Evolutionary conservation across 805 yeast species (phyloP), one percentile per base, ranked within the genome.

Genomic region (Debaryomyces castellii): DNA sequence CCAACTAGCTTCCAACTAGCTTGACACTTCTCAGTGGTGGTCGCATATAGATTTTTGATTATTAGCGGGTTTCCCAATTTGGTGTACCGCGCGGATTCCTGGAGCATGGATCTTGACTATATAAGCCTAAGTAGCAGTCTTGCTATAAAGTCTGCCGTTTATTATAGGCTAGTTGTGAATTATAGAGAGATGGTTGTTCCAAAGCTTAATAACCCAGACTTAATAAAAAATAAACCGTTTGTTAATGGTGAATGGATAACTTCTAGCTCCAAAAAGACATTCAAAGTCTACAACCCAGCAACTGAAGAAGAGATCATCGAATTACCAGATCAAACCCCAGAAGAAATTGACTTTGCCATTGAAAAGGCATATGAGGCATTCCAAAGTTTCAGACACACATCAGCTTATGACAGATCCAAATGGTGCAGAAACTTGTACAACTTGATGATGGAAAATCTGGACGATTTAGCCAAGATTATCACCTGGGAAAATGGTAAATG

Each of bases 401-500:
- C 73, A 9, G 75, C 80, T 22, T 71, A 75, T 50, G 74, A 78
- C 44, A 76, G 85, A 55, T 57, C 84, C 2, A 55, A 60, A 38
- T 74, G 73, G 78, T 64, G 78, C 53, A 69, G 82, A 59, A 78
- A 74, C 39, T 50, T 81, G 53, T 73, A 63, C 61, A 62, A 76
- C 42, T 60, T 80, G 44, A 80, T 81, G 76, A 64, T 70, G 22
- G 84, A 80, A 47, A 78, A 81, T 53, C 54, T 64, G 39, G 83
- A 80, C 21, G 85, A 81, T 57, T 69, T 81, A 58, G 85, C 81
- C 12, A 74, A 74, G 42, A 67, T 81, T 44, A 58, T 80, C 36
- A 69, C 83, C 22, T 78, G 78, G 79, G 86, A 81, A 61, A 81
- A 81, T 55, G 85, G 86, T 49, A 81, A 81, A 58, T 68, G 82